Percentiles rank a stretch among this genome's conserved stretches.
Evolutionary conservation across 768 basidiomycete species (phyloP).

Genomic region (Dioszegia crocea): DNA sequence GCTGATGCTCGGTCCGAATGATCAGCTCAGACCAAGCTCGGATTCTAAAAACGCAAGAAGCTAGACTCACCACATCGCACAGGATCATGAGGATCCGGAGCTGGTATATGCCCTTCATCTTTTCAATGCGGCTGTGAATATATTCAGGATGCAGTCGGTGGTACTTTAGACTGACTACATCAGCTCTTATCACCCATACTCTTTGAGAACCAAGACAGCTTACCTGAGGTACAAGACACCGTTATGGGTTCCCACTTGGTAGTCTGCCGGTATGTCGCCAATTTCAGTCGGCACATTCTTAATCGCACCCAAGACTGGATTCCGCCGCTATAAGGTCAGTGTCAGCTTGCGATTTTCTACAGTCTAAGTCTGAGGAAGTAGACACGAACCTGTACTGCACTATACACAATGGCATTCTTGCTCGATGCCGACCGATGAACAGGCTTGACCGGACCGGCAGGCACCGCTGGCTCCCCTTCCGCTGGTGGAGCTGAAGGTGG

Average conservation of each 20-base stretch:
- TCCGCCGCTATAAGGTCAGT: slow-evolving; percentile 62
- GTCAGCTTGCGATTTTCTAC: no score
- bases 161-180: slow-evolving; percentile 67
- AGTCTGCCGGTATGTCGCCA: slow-evolving; percentile 88
- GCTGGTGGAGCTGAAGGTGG: not conserved
- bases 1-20: slow-evolving; percentile 77
- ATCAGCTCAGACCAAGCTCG: not conserved
- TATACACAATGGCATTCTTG: slow-evolving; percentile 47
- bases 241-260: slow-evolving; percentile 90
- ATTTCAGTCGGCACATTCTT: slow-evolving; percentile 89
- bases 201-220: not conserved
- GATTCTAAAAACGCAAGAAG: not conserved
- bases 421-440: slow-evolving; percentile 32
- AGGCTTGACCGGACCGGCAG: slow-evolving; percentile 19
- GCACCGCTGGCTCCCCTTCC: not conserved
- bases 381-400: slow-evolving; percentile 47
- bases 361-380: no score
- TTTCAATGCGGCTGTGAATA: slow-evolving; percentile 83
- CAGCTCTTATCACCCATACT: not conserved
- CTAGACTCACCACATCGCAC: slow-evolving; percentile 77
- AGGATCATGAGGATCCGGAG: slow-evolving; percentile 80
- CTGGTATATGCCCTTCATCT: slow-evolving; percentile 73
- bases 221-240: slow-evolving; percentile 89
- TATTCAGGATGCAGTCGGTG: slow-evolving; percentile 98
- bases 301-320: slow-evolving; percentile 81